phyloP scores from a whole-genome alignment of 2,329 filamentous ascomycete species.

The Immersiporthe knoxdaviesiana region DNA sequence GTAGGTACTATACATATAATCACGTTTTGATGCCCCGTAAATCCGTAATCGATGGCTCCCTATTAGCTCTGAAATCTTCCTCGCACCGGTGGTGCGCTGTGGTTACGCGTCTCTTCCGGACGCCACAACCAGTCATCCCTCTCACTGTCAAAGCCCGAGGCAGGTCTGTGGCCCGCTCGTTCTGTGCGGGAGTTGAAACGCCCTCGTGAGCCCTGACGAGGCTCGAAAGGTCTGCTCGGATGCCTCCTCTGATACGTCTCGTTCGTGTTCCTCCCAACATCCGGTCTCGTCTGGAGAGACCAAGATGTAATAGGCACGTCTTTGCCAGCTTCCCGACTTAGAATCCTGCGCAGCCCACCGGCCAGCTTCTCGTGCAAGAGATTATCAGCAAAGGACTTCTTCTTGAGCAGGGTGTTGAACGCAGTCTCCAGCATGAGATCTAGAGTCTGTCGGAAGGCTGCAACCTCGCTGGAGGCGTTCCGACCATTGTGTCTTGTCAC shows the following conservation, averaged over 20 bases:
- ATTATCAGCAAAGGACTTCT: not conserved
- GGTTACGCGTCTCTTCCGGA: not conserved
- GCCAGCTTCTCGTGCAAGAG: not conserved
- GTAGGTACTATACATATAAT: not conserved
- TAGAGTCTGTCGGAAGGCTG: conserved; percentile 4
- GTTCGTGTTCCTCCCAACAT: not conserved
- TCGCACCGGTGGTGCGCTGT: not conserved
- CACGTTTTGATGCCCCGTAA: not conserved
- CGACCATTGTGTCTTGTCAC: not conserved
- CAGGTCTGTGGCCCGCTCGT: not conserved
- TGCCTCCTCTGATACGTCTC: not conserved
- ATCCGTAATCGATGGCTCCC: not conserved
- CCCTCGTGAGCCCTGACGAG: not conserved
- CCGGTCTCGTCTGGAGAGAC: not conserved
- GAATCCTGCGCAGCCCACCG: not conserved
- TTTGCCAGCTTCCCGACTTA: not conserved
- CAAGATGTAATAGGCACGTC: not conserved
- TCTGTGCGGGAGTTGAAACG: not conserved
- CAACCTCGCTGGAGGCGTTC: not conserved
- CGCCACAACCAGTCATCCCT: not conserved
- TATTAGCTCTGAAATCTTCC: not conserved
- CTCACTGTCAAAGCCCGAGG: not conserved
- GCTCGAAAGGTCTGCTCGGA: not conserved
- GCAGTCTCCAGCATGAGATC: conserved; percentile 18
- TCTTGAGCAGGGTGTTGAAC: conserved; percentile 14